Evolutionary conservation across 2,329 filamentous ascomycete species (phyloP), one percentile per base, ranked within the genome.

Genomic region (Paecilomyces fulvus): DNA sequence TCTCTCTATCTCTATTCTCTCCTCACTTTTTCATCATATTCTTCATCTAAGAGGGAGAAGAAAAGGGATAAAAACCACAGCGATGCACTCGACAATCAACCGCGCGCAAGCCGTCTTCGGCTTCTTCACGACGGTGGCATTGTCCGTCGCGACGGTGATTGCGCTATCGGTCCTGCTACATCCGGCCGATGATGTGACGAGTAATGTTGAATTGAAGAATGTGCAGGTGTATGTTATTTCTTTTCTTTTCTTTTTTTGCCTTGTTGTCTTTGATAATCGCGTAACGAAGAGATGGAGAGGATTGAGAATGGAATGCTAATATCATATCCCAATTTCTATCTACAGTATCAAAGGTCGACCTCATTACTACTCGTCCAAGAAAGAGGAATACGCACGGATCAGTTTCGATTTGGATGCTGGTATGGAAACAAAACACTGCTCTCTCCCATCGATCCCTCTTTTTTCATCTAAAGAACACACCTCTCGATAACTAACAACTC

Each of bases 61-160:
- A 48, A 48, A 17, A 6, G 2, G 43, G 43, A 9, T 10, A 20
- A 20, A 43, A 43, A n/a, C 14, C 37, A 12, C 37, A n/a, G 37
- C n/a, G 48, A 97, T 99, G 94, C 87, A 96, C 76, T 95, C 90
- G 69, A 83, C 88, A 51, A 76, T 95, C 52, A 90, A 89, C 60
- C 89, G 94, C 64, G 74, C 87, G 63, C 94, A 99, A 75, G 92
- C 90, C 77, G 87, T 91, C 72, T 99, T 99, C 73, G 91, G 94
- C 74, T 96, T 95, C 84, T 96, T 97, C 80, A 97, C 94, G 17
- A 95, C 91, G 25, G 91, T 96, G 61, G 87, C 88, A 56, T 94
- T 95, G 69, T 83, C 83, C 57, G 82, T 96, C 55, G 92, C 85
- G 54, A 83, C 82, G 55, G 77, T 95, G 57, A 89, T 96, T 65